Evolutionary conservation across 2,329 filamentous ascomycete genomes (phyloP), one percentile per base, ranked within the genome.

Genomic region (Microascus cirrosus): DNA sequence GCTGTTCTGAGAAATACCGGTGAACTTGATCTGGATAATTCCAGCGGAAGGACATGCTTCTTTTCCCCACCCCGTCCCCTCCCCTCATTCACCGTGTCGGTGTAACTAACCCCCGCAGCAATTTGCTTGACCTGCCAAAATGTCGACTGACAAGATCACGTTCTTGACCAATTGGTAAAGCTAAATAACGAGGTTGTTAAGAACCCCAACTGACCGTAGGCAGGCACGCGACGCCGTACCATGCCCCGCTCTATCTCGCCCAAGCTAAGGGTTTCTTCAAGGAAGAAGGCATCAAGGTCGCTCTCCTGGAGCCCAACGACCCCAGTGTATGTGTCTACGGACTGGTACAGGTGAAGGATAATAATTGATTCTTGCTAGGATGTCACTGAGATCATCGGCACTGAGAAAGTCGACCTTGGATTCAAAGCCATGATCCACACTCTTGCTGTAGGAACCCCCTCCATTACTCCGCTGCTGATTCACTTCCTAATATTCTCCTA

Each of bases 401-500:
- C 80, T 58, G 84, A 83, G 61, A 90, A 89, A 67, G 84, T 89
- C 55, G 86, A 90, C 67, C 81, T 90, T 66, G 87, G 87, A 52
- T 90, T 89, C 79, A 91, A 90, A 71, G 87, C 87, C 62, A 90
- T 91, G 87, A 91, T 91, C 63, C 87, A 91, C 67, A 90, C 87
- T 10, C 79, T 91, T 60, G 87, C 86, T 58, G 83, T 85, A 71
- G 61, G 76, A 69, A 36, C 50, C 56, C 42, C 32, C 18, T n/a
- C 13, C 22, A 28, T 12, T 42, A 28, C 13, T 13, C 48, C 10
- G 48, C 2, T 36, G 35, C 11, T 42, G 39, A 13, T 28, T 56
- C 22, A 32, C 59, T 54, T 61, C 3, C 54, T 55, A 24, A 60
- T 12, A 28, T 18, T 11, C n/a, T 4, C 6, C 12, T 60, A 86